phyloP scores from a whole-genome alignment of 1,284 basidiomycete genomes.

The Trichosporon inkin region DNA sequence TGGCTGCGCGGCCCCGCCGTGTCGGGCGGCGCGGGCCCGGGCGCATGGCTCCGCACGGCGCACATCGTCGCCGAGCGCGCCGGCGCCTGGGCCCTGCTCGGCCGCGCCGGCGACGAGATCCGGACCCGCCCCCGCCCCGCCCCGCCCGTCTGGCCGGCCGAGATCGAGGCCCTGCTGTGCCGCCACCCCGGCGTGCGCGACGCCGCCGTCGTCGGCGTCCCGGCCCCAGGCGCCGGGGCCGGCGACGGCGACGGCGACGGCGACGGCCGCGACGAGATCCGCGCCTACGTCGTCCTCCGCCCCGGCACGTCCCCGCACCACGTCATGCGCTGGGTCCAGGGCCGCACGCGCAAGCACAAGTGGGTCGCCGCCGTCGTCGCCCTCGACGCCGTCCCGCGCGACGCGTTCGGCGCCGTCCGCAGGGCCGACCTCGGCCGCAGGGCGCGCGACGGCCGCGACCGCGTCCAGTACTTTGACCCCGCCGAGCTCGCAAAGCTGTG shows the following conservation, averaged over 20 bases:
- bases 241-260: too few relatives aligned
- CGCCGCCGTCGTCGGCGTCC: conserved; percentile 62
- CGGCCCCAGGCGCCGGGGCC: too few relatives aligned
- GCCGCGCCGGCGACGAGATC: conserved; percentile 63
- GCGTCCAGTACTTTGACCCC: too few relatives aligned
- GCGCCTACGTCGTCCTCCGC: background rate
- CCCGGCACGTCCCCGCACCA: background rate
- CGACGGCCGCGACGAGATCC: too few relatives aligned
- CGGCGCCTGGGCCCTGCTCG: conserved; percentile 31
- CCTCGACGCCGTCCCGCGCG: background rate
- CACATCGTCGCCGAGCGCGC: conserved; percentile 57
- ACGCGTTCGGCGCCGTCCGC: background rate
- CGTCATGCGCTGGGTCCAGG: background rate
- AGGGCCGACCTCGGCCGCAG: background rate
- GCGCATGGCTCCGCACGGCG: conserved; percentile 84
- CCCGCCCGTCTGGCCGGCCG: conserved; percentile 68
- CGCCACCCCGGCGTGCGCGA: conserved; percentile 67
- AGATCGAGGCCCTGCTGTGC: conserved; percentile 68
- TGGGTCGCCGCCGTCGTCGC: background rate
- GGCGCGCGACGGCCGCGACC: too few relatives aligned
- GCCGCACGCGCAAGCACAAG: background rate
- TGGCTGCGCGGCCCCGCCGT: conserved; percentile 68
- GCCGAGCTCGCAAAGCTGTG: too few relatives aligned
- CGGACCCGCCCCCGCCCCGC: conserved; percentile 75
- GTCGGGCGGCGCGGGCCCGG: too few relatives aligned